Evolutionary conservation across 2,329 filamentous ascomycete genomes (phyloP).

Genomic region (Clathrospora elynae): DNA sequence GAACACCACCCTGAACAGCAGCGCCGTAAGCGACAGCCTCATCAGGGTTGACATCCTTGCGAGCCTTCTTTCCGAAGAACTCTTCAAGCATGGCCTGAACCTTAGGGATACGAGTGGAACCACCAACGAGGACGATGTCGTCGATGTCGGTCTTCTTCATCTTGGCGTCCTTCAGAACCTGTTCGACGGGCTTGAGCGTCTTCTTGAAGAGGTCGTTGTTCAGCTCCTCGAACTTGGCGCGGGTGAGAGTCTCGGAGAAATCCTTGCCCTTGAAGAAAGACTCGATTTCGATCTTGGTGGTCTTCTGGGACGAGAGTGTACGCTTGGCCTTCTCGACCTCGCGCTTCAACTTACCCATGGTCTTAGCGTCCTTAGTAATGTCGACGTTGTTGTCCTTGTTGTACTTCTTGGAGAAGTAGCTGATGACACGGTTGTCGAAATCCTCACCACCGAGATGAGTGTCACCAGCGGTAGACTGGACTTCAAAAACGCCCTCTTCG

Average conservation of each 20-base stretch:
- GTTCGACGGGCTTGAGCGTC: constrained; percentile 97
- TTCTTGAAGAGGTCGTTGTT: constrained; percentile 99
- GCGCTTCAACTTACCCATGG: constrained; percentile 99
- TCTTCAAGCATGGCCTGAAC: constrained; percentile 93
- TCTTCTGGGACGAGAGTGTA: constrained; percentile 90
- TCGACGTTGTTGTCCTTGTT: constrained; percentile 98
- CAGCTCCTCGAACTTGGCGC: constrained; percentile 98
- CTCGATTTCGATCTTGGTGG: constrained; percentile 93
- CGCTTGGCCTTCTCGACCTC: constrained; percentile 99
- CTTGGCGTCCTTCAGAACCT: constrained; percentile 98
- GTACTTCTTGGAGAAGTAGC: constrained; percentile 94
- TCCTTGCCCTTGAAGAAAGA: constrained; percentile 95
- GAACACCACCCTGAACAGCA: constrained; percentile 93
- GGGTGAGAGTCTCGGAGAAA: constrained; percentile 97
- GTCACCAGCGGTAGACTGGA: constrained; percentile 92
- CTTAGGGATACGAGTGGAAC: constrained; percentile 99
- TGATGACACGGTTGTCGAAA: constrained; percentile 97
- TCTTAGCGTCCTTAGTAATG: constrained; percentile 91
- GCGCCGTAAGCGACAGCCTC: constrained; percentile 98
- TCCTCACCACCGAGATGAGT: constrained; percentile 98
- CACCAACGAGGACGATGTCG: constrained; percentile 97
- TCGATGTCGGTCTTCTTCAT: constrained; percentile 93
- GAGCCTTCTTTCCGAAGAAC: constrained; percentile 97
- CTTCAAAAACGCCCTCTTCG: constrained; percentile 91
- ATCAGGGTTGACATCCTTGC: constrained; percentile 99